phyloP scores from a whole-genome alignment of 306 rosid genomes.

The Begonia peltatifolia region DNA sequence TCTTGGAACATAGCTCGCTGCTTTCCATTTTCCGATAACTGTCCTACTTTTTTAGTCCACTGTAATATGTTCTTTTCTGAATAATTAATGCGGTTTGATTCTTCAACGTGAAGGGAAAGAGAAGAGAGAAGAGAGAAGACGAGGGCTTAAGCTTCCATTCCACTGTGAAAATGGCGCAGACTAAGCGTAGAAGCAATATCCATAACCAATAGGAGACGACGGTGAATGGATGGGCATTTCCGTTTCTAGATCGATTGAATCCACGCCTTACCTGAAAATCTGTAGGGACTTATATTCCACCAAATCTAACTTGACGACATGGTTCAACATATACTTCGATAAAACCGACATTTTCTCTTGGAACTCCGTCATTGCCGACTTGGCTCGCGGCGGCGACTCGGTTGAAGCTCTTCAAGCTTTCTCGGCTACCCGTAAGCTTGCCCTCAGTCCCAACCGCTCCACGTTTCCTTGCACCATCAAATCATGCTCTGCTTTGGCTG shows the following conservation, averaged over 20 bases:
- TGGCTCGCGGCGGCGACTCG: slow-evolving; percentile 66
- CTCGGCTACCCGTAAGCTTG: slow-evolving; percentile 62
- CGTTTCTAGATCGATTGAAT: slow-evolving; percentile 1
- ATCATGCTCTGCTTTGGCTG: slow-evolving; percentile 60
- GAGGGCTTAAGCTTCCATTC: too few species aligned
- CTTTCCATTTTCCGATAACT: too few species aligned
- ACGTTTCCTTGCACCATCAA: slow-evolving; percentile 70
- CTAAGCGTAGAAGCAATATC: background rate
- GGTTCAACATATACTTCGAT: slow-evolving; percentile 66
- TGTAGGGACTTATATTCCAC: slow-evolving; percentile 14
- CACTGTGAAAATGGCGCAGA: too few species aligned
- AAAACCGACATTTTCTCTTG: slow-evolving; percentile 47
- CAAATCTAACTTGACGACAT: slow-evolving; percentile 33
- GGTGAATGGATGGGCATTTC: slow-evolving; percentile 12
- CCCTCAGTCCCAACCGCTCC: slow-evolving; percentile 51
- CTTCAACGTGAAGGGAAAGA: too few species aligned
- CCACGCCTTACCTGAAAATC: background rate
- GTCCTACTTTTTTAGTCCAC: too few species aligned
- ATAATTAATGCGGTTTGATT: too few species aligned
- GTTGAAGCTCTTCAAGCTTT: slow-evolving; percentile 69
- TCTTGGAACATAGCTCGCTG: too few species aligned
- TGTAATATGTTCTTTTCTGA: too few species aligned
- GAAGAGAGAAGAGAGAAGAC: too few species aligned
- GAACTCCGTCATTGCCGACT: slow-evolving; percentile 67
- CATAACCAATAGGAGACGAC: background rate